Evolutionary conservation across 192 early-diverging fungal species (phyloP).

Genomic region (Backusella westeae): DNA sequence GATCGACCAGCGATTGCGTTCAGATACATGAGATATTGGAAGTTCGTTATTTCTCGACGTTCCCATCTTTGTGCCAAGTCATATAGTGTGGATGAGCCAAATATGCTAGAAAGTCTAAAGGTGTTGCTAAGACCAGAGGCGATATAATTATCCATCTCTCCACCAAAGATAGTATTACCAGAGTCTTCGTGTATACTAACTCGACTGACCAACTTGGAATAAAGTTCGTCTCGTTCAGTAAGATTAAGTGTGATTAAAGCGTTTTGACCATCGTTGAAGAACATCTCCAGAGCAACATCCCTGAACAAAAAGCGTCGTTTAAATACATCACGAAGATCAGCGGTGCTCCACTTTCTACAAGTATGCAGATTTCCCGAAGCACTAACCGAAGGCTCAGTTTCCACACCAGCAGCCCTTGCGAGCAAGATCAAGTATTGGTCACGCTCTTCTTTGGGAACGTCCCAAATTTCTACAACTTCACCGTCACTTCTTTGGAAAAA

Average conservation of each 20-base stretch:
- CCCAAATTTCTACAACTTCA: constrained; percentile 70
- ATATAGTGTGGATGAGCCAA: constrained; percentile 58
- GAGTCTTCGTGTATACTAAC: constrained; percentile 46
- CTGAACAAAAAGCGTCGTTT: constrained; percentile 62
- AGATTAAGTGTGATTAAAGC: constrained; percentile 70
- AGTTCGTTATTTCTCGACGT: constrained; percentile 85
- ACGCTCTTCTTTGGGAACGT: constrained; percentile 60
- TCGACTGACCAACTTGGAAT: constrained; percentile 56
- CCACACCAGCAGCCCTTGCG: constrained; percentile 47
- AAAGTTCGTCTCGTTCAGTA: constrained; percentile 64
- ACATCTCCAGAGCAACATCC: constrained; percentile 77
- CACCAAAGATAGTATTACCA: constrained; percentile 48
- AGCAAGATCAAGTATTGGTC: constrained; percentile 57
- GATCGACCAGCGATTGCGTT: constrained; percentile 87
- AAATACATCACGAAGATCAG: constrained; percentile 66
- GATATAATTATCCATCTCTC: constrained; percentile 24
- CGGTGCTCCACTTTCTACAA: constrained; percentile 50
- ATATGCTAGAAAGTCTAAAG: constrained; percentile 59
- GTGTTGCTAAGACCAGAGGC: constrained; percentile 27
- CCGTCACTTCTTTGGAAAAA: constrained; percentile 61
- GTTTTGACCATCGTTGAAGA: constrained; percentile 74
- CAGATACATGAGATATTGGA: constrained; percentile 93
- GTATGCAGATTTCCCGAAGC: constrained; percentile 44
- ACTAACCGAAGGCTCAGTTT: constrained; percentile 32
- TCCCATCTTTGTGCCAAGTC: constrained; percentile 83